Evolutionary conservation across 768 basidiomycete species (phyloP).

Genomic region (Trametes coccinea): DNA sequence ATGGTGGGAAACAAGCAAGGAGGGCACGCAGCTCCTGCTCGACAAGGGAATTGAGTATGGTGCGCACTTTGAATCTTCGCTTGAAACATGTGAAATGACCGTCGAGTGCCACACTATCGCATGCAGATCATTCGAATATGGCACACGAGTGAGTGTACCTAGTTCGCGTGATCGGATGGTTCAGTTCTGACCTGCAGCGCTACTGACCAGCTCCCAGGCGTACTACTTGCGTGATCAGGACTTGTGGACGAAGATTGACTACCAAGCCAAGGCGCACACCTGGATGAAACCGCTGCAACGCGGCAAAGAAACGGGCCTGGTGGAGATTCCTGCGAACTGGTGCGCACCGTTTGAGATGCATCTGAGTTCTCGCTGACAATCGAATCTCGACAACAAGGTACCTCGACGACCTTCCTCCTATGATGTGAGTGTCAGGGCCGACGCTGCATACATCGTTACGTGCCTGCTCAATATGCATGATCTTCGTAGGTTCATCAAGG

Average conservation of each 20-base stretch:
- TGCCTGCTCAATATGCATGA: not conserved
- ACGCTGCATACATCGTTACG: not conserved
- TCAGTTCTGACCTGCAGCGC: not conserved
- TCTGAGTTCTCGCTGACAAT: not conserved
- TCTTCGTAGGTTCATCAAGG: slow-evolving; percentile 63
- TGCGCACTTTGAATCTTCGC: slow-evolving; percentile 26
- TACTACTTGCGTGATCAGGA: slow-evolving; percentile 72
- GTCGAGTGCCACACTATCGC: no score
- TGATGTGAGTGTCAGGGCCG: slow-evolving; percentile 49
- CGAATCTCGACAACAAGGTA: slow-evolving; percentile 41
- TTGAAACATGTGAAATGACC: no score
- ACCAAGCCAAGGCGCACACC: slow-evolving; percentile 50
- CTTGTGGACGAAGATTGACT: slow-evolving; percentile 73
- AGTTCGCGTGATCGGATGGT: no score
- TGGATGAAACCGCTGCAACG: slow-evolving; percentile 77
- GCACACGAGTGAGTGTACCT: slow-evolving; percentile 44
- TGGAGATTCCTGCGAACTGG: slow-evolving; percentile 74
- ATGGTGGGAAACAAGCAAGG: slow-evolving; percentile 79
- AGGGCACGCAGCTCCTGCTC: slow-evolving; percentile 61
- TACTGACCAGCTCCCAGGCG: slow-evolving; percentile 49
- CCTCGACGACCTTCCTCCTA: slow-evolving; percentile 72
- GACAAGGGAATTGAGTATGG: slow-evolving; percentile 78
- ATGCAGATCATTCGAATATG: slow-evolving; percentile 57
- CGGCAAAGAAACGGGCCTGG: slow-evolving; percentile 64
- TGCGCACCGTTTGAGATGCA: slow-evolving; percentile 26